phyloP scores from a whole-genome alignment of 805 yeast genomes.

The Scheffersomyces lignosus region DNA sequence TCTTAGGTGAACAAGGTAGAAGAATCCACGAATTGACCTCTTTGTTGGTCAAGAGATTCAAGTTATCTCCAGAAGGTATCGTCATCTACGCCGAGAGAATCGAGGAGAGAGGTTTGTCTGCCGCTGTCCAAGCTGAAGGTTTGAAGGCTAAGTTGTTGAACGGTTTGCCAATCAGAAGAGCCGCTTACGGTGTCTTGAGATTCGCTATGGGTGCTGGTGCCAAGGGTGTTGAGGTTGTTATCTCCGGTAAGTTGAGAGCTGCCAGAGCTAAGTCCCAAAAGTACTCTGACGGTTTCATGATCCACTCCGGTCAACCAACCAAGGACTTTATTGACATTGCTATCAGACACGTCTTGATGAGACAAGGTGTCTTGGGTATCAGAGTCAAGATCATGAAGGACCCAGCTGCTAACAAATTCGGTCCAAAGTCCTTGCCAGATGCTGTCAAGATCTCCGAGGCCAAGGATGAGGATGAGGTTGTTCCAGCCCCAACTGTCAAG shows the following conservation, averaged over 20 bases:
- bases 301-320: conserved; percentile 99
- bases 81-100: conserved; percentile 98
- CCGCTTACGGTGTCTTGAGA: conserved; percentile 99
- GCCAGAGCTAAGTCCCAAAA: conserved; percentile 99
- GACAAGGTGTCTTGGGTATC: conserved; percentile 99
- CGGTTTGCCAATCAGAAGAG: conserved; percentile 99
- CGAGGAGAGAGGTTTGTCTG: conserved; percentile 98
- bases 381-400: conserved; percentile 99
- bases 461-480: conserved; percentile 82
- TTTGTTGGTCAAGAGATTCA: conserved; percentile 98
- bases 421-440: conserved; percentile 94
- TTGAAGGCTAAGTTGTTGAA: conserved; percentile 95
- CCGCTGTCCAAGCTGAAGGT: conserved; percentile 99
- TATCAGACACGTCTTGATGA: conserved; percentile 98
- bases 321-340: conserved; percentile 98
- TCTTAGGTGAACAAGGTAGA: conserved; percentile 99
- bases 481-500: conserved; percentile 80
- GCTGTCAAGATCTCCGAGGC: conserved; percentile 90
- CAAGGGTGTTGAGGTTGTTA: conserved; percentile 99
- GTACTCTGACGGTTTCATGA: conserved; percentile 99
- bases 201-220: conserved; percentile 99
- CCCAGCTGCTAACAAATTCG: conserved; percentile 82
- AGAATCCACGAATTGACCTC: conserved; percentile 98
- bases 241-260: conserved; percentile 99
- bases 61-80: conserved; percentile 88